Evolutionary conservation across 208 protist species (phyloP), one percentile per base, ranked within the genome.

Genomic region (Leishmania guyanensis): DNA sequence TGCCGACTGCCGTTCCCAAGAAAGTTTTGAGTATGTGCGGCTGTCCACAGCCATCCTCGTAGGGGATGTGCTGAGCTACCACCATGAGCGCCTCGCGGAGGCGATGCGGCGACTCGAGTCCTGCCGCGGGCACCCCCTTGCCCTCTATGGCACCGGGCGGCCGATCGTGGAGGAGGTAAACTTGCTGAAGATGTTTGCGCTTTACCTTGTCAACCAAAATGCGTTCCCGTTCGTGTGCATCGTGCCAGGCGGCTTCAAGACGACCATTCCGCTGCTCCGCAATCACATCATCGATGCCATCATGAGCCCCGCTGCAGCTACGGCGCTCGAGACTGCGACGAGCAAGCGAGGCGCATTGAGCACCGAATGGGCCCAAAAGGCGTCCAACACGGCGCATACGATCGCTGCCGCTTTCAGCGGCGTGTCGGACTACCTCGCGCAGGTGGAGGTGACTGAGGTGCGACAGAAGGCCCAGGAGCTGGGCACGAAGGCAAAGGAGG

Each of bases 111-210:
- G 85, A 9, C 74, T 95, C 10, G 71, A 77, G 64, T 77, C 84
- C n/a, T 82, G 87, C 29, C 77, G 84, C 4, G 96, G 94, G 20
- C 74, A 70, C 51, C 92, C 97, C 58, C 68, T 98, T 1, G 90
- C 89, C 43, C 29, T 79, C 54, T 98, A 53, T 10, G 76, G 62
- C 22, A 79, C 53, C 50, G 94, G 33, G 73, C 89, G 20, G 33
- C 75, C 84, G 20, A 87, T 98, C 26, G 79, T 79, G n/a, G 94
- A 97, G 76, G 96, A 98, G 85, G 60, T 89, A 54, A 98, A 98
- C 79, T 81, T 97, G 81, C 84, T 98, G 22, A 94, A 95, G 79
- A 53, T 98, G 51, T 78, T 98, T 33, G 85, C 90, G 5, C 86
- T 98, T 51, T 92, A 91, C 69, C 84, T 98, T n/a, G 85, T 97